These are phyloP conservation scores for Sordaria brevicollis DNA, from an alignment of 495 filamentous ascomycete genomes.

Conservation along the genomic window DNA sequence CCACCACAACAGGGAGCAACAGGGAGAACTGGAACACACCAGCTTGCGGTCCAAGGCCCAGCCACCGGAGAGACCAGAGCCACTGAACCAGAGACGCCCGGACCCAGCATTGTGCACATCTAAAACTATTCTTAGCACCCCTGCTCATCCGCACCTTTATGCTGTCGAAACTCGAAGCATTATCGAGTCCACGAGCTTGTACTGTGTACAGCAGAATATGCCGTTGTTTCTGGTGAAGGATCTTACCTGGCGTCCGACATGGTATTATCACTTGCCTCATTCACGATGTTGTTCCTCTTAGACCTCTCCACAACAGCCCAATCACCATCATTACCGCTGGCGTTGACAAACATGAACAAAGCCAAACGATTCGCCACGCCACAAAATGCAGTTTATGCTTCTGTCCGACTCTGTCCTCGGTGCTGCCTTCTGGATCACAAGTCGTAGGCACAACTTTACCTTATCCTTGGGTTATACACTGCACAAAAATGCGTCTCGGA, in stretches of 20 bases:
- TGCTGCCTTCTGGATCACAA: not conserved
- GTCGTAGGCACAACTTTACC: not conserved
- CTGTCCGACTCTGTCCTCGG: not conserved
- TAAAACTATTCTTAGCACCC: not conserved
- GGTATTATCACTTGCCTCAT: no score
- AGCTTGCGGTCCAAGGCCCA: not conserved
- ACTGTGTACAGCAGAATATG: not conserved
- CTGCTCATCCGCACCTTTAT: not conserved
- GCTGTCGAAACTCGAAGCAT: not conserved
- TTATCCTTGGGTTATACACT: not conserved
- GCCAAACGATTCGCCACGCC: not conserved
- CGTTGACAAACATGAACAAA: not conserved
- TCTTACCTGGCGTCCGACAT: not conserved
- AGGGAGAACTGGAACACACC: not conserved
- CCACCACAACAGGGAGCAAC: not conserved
- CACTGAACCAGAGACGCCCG: not conserved
- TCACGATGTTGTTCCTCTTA: not conserved
- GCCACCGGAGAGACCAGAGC: not conserved
- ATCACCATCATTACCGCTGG: not conserved
- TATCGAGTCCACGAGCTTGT: not conserved
- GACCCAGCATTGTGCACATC: not conserved
- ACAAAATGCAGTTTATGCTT: not conserved
- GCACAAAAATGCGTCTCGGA: not conserved
- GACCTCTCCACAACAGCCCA: not conserved
- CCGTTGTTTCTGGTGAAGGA: not conserved